These are phyloP conservation scores for Heliamphora pulchella DNA, from an alignment of 179 eudicot species.

Conservation along the genomic window DNA sequence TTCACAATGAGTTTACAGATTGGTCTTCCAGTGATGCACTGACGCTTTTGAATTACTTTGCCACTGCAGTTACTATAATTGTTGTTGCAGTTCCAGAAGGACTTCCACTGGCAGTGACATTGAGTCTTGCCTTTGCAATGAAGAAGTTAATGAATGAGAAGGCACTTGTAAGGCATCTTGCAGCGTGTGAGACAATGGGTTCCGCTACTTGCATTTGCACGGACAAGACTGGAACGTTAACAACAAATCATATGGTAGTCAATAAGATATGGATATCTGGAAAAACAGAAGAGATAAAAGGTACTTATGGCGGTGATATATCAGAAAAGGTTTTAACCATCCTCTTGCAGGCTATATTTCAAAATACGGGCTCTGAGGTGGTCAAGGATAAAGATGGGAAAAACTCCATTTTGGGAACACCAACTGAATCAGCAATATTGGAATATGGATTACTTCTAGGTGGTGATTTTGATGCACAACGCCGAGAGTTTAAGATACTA, in stretches of 20 bases:
- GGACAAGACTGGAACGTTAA: background rate
- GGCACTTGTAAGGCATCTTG: background rate
- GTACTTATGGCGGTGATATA: background rate
- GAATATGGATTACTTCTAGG: background rate
- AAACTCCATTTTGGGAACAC: background rate
- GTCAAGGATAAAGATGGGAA: background rate
- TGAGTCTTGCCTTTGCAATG: slow-evolving; percentile 2
- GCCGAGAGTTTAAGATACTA: background rate
- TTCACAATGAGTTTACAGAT: background rate
- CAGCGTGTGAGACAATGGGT: slow-evolving; percentile 6
- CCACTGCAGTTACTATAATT: background rate
- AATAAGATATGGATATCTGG: background rate
- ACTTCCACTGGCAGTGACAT: background rate
- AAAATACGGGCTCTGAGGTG: background rate
- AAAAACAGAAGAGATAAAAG: background rate
- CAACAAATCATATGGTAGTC: background rate
- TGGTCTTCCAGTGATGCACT: background rate
- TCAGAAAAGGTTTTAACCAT: too few relatives aligned
- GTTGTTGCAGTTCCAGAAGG: background rate
- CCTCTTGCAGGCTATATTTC: slow-evolving; percentile 5
- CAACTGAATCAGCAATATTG: slow-evolving; percentile 2
- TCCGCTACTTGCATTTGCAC: slow-evolving; percentile 2
- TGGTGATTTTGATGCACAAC: background rate
- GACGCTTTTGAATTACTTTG: background rate
- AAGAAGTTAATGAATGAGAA: background rate